Conservation (phyloP, 2,329 filamentous ascomycete species). For the Talaromyces amestolkiae region DNA sequence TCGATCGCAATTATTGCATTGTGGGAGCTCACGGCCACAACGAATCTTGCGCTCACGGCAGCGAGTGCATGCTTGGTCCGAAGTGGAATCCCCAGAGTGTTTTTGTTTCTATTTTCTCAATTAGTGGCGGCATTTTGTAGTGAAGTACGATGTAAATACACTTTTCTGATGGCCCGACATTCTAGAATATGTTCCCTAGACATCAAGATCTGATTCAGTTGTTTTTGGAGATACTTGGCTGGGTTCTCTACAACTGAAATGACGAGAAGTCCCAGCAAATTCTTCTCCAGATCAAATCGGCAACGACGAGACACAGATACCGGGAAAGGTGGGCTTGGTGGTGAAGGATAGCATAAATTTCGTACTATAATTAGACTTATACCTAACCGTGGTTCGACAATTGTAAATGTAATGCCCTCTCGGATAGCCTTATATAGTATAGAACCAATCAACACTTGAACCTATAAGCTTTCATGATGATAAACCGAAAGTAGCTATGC, state of each 20-base stretch:
- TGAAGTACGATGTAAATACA: too few species aligned
- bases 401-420: not conserved
- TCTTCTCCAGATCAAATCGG: not conserved
- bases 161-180: too few species aligned
- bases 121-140: too few species aligned
- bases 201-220: too few species aligned
- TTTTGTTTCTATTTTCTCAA: too few species aligned
- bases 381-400: not conserved
- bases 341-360: not conserved
- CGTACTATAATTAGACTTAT: not conserved
- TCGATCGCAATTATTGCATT: conserved; percentile 22
- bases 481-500: not conserved
- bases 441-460: not conserved
- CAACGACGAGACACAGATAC: not conserved
- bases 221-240: not conserved
- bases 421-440: not conserved
- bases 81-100: conserved; percentile 12
- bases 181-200: too few species aligned
- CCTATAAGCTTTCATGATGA: not conserved
- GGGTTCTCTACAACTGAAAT: not conserved
- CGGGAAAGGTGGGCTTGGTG: not conserved
- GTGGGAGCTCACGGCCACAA: conserved; percentile 21
- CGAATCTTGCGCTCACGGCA: conserved; percentile 23
- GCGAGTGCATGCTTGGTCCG: conserved; percentile 21
- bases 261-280: not conserved